Evolutionary conservation across 2,329 filamentous ascomycete genomes (phyloP).

Genomic region (Fusarium sp.): DNA sequence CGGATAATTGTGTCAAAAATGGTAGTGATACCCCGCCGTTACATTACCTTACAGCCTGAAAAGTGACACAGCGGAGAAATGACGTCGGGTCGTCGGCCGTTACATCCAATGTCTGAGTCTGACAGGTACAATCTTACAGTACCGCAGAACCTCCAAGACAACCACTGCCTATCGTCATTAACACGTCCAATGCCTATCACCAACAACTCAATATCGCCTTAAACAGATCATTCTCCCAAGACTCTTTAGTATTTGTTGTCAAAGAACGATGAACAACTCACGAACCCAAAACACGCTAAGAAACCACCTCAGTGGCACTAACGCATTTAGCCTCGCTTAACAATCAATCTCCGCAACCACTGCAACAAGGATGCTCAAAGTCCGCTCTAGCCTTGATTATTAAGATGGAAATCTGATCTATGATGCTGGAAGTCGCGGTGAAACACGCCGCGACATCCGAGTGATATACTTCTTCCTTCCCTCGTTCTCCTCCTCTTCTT

Average conservation of each 20-base stretch:
- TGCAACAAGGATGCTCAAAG: background rate
- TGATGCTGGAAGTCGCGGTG: slow-evolving; percentile 5
- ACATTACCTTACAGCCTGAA: too few species aligned
- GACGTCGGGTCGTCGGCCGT: background rate
- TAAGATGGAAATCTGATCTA: background rate
- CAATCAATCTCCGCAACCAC: slow-evolving; percentile 23
- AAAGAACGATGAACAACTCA: background rate
- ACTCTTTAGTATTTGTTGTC: background rate
- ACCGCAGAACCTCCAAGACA: too few species aligned
- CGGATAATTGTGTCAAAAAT: background rate
- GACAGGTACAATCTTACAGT: background rate
- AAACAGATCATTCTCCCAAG: background rate
- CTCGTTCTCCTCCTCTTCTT: background rate
- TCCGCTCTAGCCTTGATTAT: background rate
- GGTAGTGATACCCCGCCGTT: background rate
- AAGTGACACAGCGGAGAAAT: background rate
- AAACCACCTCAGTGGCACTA: background rate
- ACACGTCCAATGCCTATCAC: background rate
- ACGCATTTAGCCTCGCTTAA: slow-evolving; percentile 2
- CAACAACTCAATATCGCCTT: background rate
- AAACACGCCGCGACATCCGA: background rate
- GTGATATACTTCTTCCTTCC: background rate
- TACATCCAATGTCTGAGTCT: background rate
- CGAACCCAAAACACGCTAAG: background rate
- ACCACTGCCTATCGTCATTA: too few species aligned